Evolutionary conservation across 139 green algal genomes (phyloP), one percentile per base, ranked within the genome.

Genomic region (Mychonastes homosphaera): DNA sequence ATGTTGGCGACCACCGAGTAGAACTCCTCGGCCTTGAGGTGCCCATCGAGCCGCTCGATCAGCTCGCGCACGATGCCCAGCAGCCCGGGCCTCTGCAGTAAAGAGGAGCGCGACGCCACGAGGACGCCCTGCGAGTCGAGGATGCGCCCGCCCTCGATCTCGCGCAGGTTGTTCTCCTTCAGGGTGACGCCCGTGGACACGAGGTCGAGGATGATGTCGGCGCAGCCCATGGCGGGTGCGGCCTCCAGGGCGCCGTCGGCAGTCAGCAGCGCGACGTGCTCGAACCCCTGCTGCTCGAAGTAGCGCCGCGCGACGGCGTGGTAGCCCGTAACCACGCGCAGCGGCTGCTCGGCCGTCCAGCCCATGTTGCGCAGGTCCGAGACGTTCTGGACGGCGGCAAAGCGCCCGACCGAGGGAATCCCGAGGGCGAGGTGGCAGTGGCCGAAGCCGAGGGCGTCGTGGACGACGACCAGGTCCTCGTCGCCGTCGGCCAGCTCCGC

Each of bases 181-280:
- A 98, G 74, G 3, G 92, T 98, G 0, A 94, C 87, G 13, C 92
- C 61, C 38, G 61, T 67, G 29, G 61, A 67, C 40, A 95, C 85
- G 38, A 97, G 82, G 69, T 98, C 92, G 28, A 97, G 78, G 56
- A 97, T 97, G 55, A 96, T 95, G 76, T 98, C 92, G 21, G 92
- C 92, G 28, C 69, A 86, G 41, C 92, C 91, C 91, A 98, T 98
- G 29, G 87, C 84, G 5, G 92, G 92, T 3, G 90, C 88, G 6
- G 92, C 92, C 70, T 99, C 92, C 56, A 99, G 75, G 16, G 92
- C 92, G 3, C 92, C 87, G 56, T 95, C 87, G 8, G 84, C 87
- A 26, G 64, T 81, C 27, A 94, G 67, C 63, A 96, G 67, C 32
- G 77, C 74, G 10, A 97, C 82, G 73, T 97, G 75, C 65, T 87